Percentiles rank a stretch among this genome's conserved stretches.
phyloP scores from a whole-genome alignment of 306 rosid genomes.

The Begonia peltatifolia region DNA sequence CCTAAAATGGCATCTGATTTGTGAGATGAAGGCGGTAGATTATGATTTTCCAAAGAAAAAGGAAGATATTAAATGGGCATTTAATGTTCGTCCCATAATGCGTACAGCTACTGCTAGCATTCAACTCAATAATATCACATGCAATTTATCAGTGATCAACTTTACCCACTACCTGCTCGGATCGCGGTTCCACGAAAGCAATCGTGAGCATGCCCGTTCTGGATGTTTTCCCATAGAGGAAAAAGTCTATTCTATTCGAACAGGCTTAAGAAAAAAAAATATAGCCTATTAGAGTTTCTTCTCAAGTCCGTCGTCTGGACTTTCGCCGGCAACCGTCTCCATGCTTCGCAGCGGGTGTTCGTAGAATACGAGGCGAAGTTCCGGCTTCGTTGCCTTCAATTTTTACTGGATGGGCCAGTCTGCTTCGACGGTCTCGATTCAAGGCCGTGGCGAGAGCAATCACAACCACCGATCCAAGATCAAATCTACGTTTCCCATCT shows the following conservation, averaged over 20 bases:
- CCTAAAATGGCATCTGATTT: too few species aligned
- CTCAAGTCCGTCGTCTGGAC: slow-evolving; percentile 36
- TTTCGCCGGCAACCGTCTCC: not conserved
- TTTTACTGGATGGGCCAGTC: slow-evolving; percentile 85
- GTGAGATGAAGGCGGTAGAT: too few species aligned
- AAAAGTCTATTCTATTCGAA: slow-evolving; percentile 6
- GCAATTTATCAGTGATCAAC: not conserved
- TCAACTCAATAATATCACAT: too few species aligned
- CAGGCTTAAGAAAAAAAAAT: slow-evolving; percentile 13
- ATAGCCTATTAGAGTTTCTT: slow-evolving; percentile 15
- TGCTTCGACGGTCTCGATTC: slow-evolving; percentile 44
- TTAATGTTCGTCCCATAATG: slow-evolving; percentile 5
- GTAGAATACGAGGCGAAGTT: slow-evolving; percentile 7
- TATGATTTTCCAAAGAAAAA: too few species aligned
- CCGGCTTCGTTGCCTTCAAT: slow-evolving; percentile 5
- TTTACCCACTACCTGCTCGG: not conserved
- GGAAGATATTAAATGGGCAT: too few species aligned
- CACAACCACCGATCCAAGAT: slow-evolving; percentile 28
- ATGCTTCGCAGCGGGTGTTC: slow-evolving; percentile 4
- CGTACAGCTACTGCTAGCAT: too few species aligned
- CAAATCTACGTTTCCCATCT: slow-evolving; percentile 43
- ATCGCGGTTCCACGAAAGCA: slow-evolving; percentile 14
- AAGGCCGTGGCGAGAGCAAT: slow-evolving; percentile 34
- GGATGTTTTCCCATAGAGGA: slow-evolving; percentile 7
- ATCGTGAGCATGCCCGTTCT: slow-evolving; percentile 18